Conservation (phyloP, 202 grass and related monocot genomes). For the Panicum virgatum region DNA sequence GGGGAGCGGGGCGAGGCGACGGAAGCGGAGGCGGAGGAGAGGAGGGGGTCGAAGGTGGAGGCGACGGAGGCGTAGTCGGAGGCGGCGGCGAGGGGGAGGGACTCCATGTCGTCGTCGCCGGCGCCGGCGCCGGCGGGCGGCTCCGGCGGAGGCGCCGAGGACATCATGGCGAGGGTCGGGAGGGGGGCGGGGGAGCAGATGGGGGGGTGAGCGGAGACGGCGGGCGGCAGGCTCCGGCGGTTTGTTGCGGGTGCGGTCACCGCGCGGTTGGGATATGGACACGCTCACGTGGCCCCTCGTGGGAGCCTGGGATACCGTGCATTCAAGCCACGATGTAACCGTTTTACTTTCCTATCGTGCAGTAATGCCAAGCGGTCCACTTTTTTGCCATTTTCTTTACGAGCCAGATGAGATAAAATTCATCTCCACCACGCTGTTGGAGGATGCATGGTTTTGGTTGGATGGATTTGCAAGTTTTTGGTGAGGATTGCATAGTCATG, state of each 20-base stretch:
- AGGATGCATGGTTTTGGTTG: no score
- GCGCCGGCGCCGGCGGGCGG: slow-evolving; percentile 27
- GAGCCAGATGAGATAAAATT: no score
- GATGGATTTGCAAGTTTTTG: no score
- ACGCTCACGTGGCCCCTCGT: slow-evolving; percentile 30
- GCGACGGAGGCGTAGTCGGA: slow-evolving; percentile 56
- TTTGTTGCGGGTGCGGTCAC: slow-evolving; percentile 39
- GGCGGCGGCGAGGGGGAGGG: slow-evolving; percentile 54
- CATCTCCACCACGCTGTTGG: no score
- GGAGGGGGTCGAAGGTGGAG: slow-evolving; percentile 55
- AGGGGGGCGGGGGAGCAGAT: neutral
- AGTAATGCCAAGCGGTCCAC: no score
- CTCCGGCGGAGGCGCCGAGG: slow-evolving; percentile 21
- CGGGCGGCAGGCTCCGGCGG: slow-evolving; percentile 1
- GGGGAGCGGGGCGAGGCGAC: slow-evolving; percentile 38
- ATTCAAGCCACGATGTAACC: neutral
- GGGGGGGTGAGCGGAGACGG: neutral
- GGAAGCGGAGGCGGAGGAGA: slow-evolving; percentile 30
- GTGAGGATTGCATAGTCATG: no score
- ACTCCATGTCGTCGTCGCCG: slow-evolving; percentile 63
- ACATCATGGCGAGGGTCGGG: slow-evolving; percentile 42
- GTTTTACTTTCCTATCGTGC: no score
- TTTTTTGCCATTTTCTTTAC: no score
- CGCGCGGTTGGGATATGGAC: slow-evolving; percentile 15
- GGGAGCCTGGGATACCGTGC: neutral